phyloP scores from a whole-genome alignment of 768 basidiomycete species.

The Russula sp. region DNA sequence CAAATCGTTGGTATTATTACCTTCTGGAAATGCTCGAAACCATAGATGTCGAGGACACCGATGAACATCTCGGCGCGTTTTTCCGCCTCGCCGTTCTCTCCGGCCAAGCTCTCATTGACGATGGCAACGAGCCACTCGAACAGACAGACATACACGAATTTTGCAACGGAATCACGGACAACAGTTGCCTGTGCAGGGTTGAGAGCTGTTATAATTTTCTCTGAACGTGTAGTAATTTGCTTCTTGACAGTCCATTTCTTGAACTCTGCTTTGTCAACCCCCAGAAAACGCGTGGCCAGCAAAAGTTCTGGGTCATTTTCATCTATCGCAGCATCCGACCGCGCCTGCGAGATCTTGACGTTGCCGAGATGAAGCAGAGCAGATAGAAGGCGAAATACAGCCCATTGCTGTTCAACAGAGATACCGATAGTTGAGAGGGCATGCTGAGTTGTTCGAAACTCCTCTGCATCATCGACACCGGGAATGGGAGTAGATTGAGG shows the following conservation, averaged over 20 bases:
- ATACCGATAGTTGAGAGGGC: slow-evolving; percentile 97
- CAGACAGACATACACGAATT: slow-evolving; percentile 97
- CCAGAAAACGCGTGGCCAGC: slow-evolving; percentile 82
- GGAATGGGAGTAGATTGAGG: slow-evolving; percentile 76
- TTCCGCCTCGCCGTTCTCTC: slow-evolving; percentile 89
- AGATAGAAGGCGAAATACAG: slow-evolving; percentile 89
- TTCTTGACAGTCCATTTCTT: slow-evolving; percentile 99
- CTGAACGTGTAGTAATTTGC: slow-evolving; percentile 87
- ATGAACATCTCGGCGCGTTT: slow-evolving; percentile 96
- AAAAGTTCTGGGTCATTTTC: slow-evolving; percentile 76
- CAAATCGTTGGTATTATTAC: slow-evolving; percentile 30
- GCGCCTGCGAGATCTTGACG: slow-evolving; percentile 76
- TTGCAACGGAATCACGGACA: slow-evolving; percentile 93
- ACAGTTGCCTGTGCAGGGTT: slow-evolving; percentile 86
- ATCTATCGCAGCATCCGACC: slow-evolving; percentile 78
- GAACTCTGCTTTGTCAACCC: slow-evolving; percentile 86
- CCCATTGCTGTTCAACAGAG: slow-evolving; percentile 97
- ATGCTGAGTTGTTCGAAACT: slow-evolving; percentile 89
- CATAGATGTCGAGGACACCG: slow-evolving; percentile 96
- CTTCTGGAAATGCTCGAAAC: slow-evolving; percentile 97
- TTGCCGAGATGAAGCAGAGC: slow-evolving; percentile 97
- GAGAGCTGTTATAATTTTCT: slow-evolving; percentile 89
- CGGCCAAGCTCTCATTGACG: slow-evolving; percentile 93
- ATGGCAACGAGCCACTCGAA: slow-evolving; percentile 99
- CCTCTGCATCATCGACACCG: slow-evolving; percentile 94